Base-by-base conservation (phyloP, 108 stramenopile species). In the Aurantiochytrium sp. region DNA sequence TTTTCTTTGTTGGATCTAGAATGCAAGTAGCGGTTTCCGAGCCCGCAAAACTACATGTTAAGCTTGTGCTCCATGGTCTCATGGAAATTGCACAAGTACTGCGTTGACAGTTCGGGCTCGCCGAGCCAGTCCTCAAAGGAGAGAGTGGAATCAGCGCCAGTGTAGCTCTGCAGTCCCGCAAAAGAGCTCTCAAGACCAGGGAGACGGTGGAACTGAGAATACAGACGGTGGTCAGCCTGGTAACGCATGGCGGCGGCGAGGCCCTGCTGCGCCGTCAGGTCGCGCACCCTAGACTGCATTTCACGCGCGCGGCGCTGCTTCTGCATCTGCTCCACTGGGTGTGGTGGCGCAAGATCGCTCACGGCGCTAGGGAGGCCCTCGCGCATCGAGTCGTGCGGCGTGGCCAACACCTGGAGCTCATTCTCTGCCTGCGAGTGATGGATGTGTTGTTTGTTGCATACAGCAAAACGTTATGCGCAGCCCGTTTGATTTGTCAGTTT, bases 251-350 rank as follows among this genome's bases (percentile, higher is more conserved):
- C 76, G n/a, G 76, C 76, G 23, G 76, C 76, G 51, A 83, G 19
- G n/a, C 76, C 76, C 49, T 83, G 51, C 76, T 83, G 76, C 10
- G 76, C 76, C 23, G 76, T 83, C 49, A 83, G 51, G 51, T 83
- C 76, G 4, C 51, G 45, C 76, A 83, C 51, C 5, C 76, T 47
- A 0, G 76, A 47, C 76, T 83, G 49, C 76, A 83, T 83, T 28
- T 83, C 76, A 10, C 76, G 45, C 51, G 45, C 6, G 6, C 76
- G 76, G 25, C 76, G 45, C 49, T 83, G 43, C 49, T 53, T 47
- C 76, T 83, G 76, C 76, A 83, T 83, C 76, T 83, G 45, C 76
- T 83, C 76, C 76, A 83, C 76, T 16, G 76, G 76, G n/a, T 83
- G 76, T 25, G 76, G 49, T 53, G 76, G 76, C 25, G 76, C 76